phyloP scores from a whole-genome alignment of 257 asterid species.

The Schizonepeta tenuifolia region DNA sequence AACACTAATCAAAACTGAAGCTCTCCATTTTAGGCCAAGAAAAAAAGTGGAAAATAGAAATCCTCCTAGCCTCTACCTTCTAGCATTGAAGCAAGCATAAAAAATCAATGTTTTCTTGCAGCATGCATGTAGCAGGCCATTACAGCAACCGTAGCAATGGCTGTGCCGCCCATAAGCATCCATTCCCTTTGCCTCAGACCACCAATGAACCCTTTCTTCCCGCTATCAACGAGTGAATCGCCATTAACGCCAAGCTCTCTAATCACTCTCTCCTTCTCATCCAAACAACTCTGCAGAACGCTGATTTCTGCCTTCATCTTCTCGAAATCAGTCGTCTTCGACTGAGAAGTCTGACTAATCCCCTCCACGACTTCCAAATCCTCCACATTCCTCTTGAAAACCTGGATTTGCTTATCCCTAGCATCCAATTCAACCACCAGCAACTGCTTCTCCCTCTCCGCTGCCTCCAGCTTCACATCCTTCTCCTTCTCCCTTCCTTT shows the following conservation, averaged over 20 bases:
- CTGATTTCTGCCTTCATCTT: constrained; percentile 51
- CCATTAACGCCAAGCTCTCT: constrained; percentile 36
- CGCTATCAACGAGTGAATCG: constrained; percentile 30
- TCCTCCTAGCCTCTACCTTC: constrained; percentile 42
- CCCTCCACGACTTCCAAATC: constrained; percentile 45
- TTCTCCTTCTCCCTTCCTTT: constrained; percentile 50
- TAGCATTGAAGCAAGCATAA: constrained; percentile 30
- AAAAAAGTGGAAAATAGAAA: constrained; percentile 10
- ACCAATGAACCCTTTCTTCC: constrained; percentile 37
- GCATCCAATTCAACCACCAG: constrained; percentile 48
- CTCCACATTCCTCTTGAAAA: constrained; percentile 49
- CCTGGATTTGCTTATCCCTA: constrained; percentile 52
- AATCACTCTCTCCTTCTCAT: constrained; percentile 56
- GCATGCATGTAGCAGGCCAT: constrained; percentile 56
- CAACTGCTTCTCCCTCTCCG: constrained; percentile 61
- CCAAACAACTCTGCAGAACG: constrained; percentile 46
- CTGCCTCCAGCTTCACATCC: constrained; percentile 47
- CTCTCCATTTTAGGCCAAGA: constrained; percentile 39
- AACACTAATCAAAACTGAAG: constrained; percentile 51
- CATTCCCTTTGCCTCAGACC: constrained; percentile 45
- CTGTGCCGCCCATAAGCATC: constrained; percentile 53
- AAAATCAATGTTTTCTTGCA: constrained; percentile 40
- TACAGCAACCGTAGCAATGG: constrained; percentile 52
- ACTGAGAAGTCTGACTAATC: constrained; percentile 40
- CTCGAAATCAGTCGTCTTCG: constrained; percentile 42